Base-by-base conservation (phyloP, 23 red algal genomes). In the Agarophyton chilense region DNA sequence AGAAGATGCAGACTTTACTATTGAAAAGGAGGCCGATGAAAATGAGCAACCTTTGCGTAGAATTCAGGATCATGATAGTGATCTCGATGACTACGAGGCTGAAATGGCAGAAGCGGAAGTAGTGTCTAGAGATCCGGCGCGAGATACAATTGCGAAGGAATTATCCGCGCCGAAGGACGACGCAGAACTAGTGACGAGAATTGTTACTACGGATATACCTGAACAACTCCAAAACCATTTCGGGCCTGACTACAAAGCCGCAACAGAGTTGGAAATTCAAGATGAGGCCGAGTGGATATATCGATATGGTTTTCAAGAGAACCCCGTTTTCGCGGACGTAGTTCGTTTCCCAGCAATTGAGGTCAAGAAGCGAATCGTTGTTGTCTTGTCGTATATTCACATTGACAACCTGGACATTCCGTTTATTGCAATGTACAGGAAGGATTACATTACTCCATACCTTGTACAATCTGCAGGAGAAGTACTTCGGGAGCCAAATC, bases 351-450 rank as follows among this genome's bases (percentile, higher is more conserved):
- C 49, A 10, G 36, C 78, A 38, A 70, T 79, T 14, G 87, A 79
- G 28, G 87, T 91, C 39, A 87, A 65, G 26, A 77, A 67, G 12
- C 83, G 71, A 53, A 96, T 96, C 44, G 83, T 84, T 25, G 86
- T 82, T 16, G 38, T 92, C 18, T 64, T 96, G 51, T 86, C 78
- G 2, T 96, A 91, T 82, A 86, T 96, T 66, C 88, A 96, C 67
- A 90, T 96, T 62, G 94, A 96, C 32, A 92, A 88, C 51, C 41
- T 96, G 21, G 94, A 96, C 67, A 93, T 96, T 87, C 94, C 94
- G 24, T 96, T 96, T 33, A 93, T 96, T 61, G 86, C 86, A 13
- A 62, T 92, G 72, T 96, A 96, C 39, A 63, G 94, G 21, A 84
- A 86, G 71, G 75, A 96, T 34, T 91, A 91, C 65, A 67, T 96